A percentile compares a stretch with the other conserved stretches of the same genome.
Evolutionary conservation across 441 rosid genomes (phyloP).

Genomic region (Eugenia klotzschiana): DNA sequence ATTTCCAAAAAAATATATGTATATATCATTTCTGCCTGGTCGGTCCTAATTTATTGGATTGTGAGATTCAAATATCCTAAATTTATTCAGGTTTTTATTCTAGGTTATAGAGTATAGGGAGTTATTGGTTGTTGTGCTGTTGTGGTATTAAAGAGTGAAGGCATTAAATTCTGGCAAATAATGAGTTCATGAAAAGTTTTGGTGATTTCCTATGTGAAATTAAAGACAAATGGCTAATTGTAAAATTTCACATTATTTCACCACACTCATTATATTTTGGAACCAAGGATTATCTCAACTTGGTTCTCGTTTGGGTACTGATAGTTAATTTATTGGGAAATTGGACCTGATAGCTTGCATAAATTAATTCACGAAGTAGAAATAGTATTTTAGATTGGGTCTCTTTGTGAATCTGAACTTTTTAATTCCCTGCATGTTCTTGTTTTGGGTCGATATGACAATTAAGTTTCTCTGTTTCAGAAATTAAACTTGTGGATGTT

Average conservation of each 20-base stretch:
- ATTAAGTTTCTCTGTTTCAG: conserved; percentile 25
- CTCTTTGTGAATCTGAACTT: not conserved
- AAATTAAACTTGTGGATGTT: conserved; percentile 91
- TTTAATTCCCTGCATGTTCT: not conserved
- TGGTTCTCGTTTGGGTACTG: not conserved
- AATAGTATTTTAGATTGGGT: not conserved
- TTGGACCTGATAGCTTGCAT: not conserved
- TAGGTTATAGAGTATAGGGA: not conserved
- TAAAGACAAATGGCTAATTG: not conserved
- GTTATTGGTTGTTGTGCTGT: not conserved
- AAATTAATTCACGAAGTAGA: not conserved
- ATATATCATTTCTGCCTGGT: not conserved
- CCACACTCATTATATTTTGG: not conserved
- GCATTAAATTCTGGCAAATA: not conserved
- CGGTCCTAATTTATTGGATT: not conserved
- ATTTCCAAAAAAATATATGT: not conserved
- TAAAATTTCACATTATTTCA: not conserved
- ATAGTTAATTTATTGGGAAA: not conserved
- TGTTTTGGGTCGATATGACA: not conserved
- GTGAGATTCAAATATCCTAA: not conserved
- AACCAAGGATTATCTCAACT: not conserved
- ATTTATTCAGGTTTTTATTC: not conserved
- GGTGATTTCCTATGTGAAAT: not conserved
- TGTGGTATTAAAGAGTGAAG: not conserved
- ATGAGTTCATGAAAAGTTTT: not conserved